These are phyloP conservation scores for Claviceps spartinae DNA, from an alignment of 2,329 filamentous ascomycete genomes.

Conservation along the genomic window DNA sequence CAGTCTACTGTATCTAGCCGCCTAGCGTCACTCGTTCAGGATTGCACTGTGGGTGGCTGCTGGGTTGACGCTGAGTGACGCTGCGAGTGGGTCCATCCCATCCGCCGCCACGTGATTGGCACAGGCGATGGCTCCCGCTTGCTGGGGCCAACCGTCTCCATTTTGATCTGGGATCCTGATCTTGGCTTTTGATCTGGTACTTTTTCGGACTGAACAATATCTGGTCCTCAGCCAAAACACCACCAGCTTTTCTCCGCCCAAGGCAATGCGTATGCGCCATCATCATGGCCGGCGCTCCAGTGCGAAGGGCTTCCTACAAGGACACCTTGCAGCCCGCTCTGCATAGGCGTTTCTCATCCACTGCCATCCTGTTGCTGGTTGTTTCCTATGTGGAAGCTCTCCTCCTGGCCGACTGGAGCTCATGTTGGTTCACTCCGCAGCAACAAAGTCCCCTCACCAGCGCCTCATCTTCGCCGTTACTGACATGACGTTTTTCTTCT, in stretches of 20 bases:
- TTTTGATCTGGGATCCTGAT: not conserved
- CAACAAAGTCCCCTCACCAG: not conserved
- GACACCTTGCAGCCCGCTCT: conserved; percentile 83
- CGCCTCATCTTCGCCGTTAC: not conserved
- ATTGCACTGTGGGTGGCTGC: not conserved
- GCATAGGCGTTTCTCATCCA: conserved; percentile 74
- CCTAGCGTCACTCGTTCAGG: too few relatives aligned
- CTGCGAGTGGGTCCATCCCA: not conserved
- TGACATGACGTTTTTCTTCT: not conserved
- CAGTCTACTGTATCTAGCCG: too few relatives aligned
- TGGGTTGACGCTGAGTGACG: not conserved
- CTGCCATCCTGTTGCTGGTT: conserved; percentile 53
- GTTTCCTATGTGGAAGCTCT: conserved; percentile 64
- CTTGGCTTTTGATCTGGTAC: not conserved
- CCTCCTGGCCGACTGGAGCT: conserved; percentile 53
- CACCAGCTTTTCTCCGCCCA: conserved; percentile 6
- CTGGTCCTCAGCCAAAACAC: not conserved
- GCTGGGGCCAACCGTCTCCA: not conserved
- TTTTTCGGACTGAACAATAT: not conserved
- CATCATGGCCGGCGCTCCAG: conserved; percentile 38
- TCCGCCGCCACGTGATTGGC: conserved; percentile 18
- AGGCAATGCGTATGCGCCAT: conserved; percentile 28
- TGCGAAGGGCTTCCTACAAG: conserved; percentile 56
- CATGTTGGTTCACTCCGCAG: conserved; percentile 38
- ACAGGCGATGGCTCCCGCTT: conserved; percentile 3